Conservation (phyloP, 208 protist genomes). For the Leishmania mexicana region DNA sequence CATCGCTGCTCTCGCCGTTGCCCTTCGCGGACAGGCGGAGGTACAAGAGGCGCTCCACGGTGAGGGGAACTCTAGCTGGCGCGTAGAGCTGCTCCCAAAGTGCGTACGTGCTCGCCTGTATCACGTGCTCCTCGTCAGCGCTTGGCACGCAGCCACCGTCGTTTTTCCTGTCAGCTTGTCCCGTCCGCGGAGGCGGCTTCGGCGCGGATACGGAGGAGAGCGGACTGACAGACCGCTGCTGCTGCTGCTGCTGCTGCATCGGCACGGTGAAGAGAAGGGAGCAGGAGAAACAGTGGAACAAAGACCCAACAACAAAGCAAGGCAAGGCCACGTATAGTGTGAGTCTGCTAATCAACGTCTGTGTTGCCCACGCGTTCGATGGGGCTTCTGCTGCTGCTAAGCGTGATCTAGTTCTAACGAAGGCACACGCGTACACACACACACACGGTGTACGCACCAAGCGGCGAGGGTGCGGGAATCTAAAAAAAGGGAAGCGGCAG, state of each 20-base stretch:
- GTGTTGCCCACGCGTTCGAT: background rate
- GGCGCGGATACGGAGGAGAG: background rate
- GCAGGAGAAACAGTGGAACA: background rate
- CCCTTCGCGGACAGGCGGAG: constrained; percentile 8
- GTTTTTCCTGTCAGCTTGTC: background rate
- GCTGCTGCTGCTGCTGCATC: constrained; percentile 1
- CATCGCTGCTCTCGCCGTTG: constrained; percentile 1
- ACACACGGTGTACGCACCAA: background rate
- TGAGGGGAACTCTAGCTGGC: constrained; percentile 32
- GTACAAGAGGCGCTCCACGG: constrained; percentile 33
- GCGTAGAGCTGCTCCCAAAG: constrained; percentile 68
- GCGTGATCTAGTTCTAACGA: background rate
- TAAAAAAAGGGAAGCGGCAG: constrained; percentile 8
- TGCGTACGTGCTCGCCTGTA: constrained; percentile 38
- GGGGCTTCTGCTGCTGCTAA: background rate
- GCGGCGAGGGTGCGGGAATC: background rate
- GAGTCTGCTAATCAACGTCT: background rate
- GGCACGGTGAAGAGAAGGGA: background rate
- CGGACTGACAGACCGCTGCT: background rate
- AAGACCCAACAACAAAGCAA: background rate
- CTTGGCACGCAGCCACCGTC: no score
- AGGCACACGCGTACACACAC: background rate
- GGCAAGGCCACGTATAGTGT: background rate
- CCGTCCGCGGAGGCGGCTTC: background rate
- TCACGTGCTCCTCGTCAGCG: constrained; percentile 8